These are phyloP conservation scores for Fusarium sp. DNA, from an alignment of 2,329 filamentous ascomycete species.

Conservation along the genomic window DNA sequence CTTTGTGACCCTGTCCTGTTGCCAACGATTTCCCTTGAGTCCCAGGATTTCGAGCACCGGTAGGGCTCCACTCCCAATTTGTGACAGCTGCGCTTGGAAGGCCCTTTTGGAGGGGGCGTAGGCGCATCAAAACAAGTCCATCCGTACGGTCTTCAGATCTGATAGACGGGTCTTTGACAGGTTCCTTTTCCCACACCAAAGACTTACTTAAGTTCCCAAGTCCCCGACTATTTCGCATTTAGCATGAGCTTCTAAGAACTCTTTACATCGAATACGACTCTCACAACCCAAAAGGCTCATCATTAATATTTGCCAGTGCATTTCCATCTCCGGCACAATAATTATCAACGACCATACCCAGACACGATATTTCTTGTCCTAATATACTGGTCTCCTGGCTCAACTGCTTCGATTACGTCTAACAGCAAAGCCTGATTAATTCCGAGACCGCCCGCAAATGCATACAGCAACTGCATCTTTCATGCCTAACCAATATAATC, in stretches of 20 bases:
- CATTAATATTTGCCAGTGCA: constrained; percentile 24
- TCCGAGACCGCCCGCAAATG: constrained; percentile 37
- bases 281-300: constrained; percentile 25
- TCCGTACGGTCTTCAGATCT: constrained; percentile 45
- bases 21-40: constrained; percentile 39
- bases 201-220: constrained; percentile 50
- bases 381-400: constrained; percentile 25
- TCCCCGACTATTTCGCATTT: constrained; percentile 42
- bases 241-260: constrained; percentile 36
- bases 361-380: constrained; percentile 20
- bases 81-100: constrained; percentile 46
- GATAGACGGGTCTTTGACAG: constrained; percentile 48
- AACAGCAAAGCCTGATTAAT: constrained; percentile 31
- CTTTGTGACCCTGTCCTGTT: constrained; percentile 38
- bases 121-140: constrained; percentile 36
- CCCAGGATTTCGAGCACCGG: constrained; percentile 43
- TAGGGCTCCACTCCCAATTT: constrained; percentile 43
- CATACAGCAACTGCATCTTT: constrained; percentile 46
- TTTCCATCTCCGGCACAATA: constrained; percentile 6
- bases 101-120: constrained; percentile 41
- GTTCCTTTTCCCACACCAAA: constrained; percentile 44
- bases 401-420: constrained; percentile 15
- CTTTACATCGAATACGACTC: constrained; percentile 33
- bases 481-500: constrained; percentile 48
- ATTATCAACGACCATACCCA: constrained; percentile 16